Base-by-base conservation (phyloP, 139 green algal genomes). In the Chlamydomonas eustigma region DNA sequence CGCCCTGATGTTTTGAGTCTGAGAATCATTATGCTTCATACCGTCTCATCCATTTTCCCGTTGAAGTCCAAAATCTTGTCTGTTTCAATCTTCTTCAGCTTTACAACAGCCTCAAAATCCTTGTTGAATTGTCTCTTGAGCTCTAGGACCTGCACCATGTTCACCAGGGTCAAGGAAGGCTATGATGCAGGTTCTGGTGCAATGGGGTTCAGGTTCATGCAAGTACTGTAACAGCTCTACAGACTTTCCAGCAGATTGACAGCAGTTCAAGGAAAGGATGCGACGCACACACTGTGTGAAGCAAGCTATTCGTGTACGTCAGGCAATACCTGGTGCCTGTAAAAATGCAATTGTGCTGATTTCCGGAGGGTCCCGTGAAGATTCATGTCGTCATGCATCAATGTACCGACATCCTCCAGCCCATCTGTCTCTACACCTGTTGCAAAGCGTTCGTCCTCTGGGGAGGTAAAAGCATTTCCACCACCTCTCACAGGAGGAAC, bases 41-140 rank as follows among this genome's bases (percentile, higher is more conserved):
- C 28, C 5, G 79, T 81, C 25, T 86, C 81, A 35, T 86, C 81
- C 18, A 83, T 34, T 1, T 74, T 69, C 1, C 38, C 58, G 74
- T 81, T 81, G 24, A 86, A 63, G 70, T 86, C 81, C 22, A 51
- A 37, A 33, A 86, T 79, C 52, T 75, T 69, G 52, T 86, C 81
- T 51, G 52, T 39, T 39, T 86, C 81, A 28, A 44, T 24, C 0
- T 22, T 4, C 63, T 81, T 81, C 44, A 66, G 36, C 18, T 73
- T 79, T 0, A 36, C 32, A 39, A 79, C 32, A n/a, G 28, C 8
- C 25, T 70, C 51, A 31, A 79, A 86, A 22, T 78, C 74, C 12
- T 39, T 30, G 77, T 86, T 86, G 81, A 83, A 86, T 39, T 33
- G 28, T 2, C 33, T 33, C 69, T 79, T 78, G 1, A 79, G 31